These are phyloP conservation scores for Ogataea henricii DNA, from an alignment of 805 yeast genomes.

Conservation along the genomic window DNA sequence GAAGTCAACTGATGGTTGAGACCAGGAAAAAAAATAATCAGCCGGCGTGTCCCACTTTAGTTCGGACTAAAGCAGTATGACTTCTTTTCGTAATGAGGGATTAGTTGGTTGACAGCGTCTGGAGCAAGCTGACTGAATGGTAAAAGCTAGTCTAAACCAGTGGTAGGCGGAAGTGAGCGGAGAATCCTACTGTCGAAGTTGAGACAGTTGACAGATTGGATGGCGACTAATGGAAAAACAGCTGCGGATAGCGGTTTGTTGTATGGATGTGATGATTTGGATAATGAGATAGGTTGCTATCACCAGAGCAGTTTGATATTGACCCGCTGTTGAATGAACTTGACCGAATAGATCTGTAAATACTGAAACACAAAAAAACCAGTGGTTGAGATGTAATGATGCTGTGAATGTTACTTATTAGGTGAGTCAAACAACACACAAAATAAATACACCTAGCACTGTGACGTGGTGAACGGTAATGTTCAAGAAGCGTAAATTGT, in stretches of 20 bases:
- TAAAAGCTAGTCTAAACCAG: not conserved
- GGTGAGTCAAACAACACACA: slow-evolving; percentile 3
- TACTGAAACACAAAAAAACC: not conserved
- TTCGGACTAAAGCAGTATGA: not conserved
- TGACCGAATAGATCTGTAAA: not conserved
- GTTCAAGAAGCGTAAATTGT: not conserved
- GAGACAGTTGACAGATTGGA: not conserved
- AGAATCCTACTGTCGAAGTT: not conserved
- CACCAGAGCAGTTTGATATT: not conserved
- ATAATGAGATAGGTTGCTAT: not conserved
- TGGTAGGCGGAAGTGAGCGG: not conserved
- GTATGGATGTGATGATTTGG: not conserved
- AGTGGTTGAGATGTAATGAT: not conserved
- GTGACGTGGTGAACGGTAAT: not conserved
- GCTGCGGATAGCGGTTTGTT: not conserved
- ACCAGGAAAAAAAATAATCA: not conserved
- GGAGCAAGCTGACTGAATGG: not conserved
- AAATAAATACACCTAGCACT: not conserved
- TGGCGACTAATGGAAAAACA: not conserved
- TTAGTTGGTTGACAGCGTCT: not conserved
- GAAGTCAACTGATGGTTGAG: too few relatives aligned
- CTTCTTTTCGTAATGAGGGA: not conserved
- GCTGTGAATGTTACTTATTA: not conserved
- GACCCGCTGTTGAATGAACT: not conserved
- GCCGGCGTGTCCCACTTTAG: slow-evolving; percentile 1